A percentile compares a stretch with the other conserved stretches of the same genome.
Evolutionary conservation across 75 land plant species (phyloP).

Genomic region (Pinus taeda): DNA sequence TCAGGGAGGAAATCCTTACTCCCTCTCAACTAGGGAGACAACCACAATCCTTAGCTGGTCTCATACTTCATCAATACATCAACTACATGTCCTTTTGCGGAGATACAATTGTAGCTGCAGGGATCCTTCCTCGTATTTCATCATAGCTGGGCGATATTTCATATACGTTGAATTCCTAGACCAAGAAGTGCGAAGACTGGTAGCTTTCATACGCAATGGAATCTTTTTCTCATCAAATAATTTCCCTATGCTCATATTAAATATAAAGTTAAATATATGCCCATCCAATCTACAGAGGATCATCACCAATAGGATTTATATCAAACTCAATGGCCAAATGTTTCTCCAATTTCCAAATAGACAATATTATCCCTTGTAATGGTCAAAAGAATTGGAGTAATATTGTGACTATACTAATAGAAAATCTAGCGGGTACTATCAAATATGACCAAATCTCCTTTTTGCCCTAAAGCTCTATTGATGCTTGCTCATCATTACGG

Average conservation of each 20-base stretch:
- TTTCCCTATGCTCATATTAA: conserved; percentile 61
- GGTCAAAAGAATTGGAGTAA: conserved; percentile 80
- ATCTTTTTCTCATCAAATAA: conserved; percentile 84
- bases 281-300: conserved; percentile 81
- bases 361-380: conserved; percentile 90
- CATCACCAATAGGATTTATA: conserved; percentile 84
- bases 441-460: conserved; percentile 98
- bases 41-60: too few relatives aligned
- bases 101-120: too few relatives aligned
- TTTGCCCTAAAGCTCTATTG: conserved; percentile 91
- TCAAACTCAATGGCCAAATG: conserved; percentile 87
- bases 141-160: too few relatives aligned
- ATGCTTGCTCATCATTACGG: conserved; percentile 99
- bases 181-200: conserved; percentile 77
- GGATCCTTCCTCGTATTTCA: too few relatives aligned
- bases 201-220: conserved; percentile 90
- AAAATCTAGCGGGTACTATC: conserved; percentile 67
- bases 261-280: conserved; percentile 74
- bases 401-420: conserved; percentile 92
- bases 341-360: conserved; percentile 79
- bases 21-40: too few relatives aligned
- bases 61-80: too few relatives aligned
- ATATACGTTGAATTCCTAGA: conserved; percentile 88
- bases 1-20: too few relatives aligned
- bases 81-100: too few relatives aligned